phyloP scores from a whole-genome alignment of 108 stramenopile genomes.

The Nannochloropsis oceanica region DNA sequence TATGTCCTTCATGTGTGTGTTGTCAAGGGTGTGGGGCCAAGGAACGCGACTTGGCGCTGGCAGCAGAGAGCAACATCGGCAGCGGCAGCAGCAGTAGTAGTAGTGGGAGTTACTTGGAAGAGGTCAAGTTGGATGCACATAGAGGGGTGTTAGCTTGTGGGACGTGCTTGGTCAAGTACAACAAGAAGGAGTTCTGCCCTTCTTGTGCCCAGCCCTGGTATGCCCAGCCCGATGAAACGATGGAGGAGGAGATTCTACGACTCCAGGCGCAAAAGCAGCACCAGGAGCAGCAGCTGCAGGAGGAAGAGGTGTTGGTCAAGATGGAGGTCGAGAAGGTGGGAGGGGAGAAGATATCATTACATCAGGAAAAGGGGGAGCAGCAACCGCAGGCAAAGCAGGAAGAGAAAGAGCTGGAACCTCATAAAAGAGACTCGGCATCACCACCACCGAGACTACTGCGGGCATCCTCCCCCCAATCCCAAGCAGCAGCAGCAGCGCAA shows the following conservation, averaged over 20 bases:
- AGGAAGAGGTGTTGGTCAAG: not conserved
- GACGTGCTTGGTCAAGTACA: conserved; percentile 42
- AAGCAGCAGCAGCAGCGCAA: not conserved
- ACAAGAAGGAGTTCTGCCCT: conserved; percentile 40
- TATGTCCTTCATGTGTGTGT: not conserved
- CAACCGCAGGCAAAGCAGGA: conserved; percentile 21
- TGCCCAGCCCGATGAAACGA: conserved; percentile 16
- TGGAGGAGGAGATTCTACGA: conserved; percentile 32
- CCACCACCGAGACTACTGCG: conserved; percentile 11
- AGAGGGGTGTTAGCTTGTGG: conserved; percentile 23
- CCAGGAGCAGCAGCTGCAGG: not conserved
- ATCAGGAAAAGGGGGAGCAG: too few relatives aligned
- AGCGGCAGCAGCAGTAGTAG: not conserved
- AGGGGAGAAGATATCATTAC: not conserved
- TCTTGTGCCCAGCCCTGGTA: conserved; percentile 51
- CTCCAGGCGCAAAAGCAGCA: not conserved
- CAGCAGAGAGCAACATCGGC: not conserved
- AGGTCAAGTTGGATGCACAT: not conserved
- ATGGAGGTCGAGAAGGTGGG: not conserved
- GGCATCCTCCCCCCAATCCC: conserved; percentile 10
- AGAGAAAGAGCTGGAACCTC: not conserved
- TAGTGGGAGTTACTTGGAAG: not conserved
- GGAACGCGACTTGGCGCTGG: not conserved
- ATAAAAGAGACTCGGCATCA: conserved; percentile 32
- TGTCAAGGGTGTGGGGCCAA: not conserved